Conservation (phyloP, 495 filamentous ascomycete species). For the Podospora pseudocomata region DNA sequence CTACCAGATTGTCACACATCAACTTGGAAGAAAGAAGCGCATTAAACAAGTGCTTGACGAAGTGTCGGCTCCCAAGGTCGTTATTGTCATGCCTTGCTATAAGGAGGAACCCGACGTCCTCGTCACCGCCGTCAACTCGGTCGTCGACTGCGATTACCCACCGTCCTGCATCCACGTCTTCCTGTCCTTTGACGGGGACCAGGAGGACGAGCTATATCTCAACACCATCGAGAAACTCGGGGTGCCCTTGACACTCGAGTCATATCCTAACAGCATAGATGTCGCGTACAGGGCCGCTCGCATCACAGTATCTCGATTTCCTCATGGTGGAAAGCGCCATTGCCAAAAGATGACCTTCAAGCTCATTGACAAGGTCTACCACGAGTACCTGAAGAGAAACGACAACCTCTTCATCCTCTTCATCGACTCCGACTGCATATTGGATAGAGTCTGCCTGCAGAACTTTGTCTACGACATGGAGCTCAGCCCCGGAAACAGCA, state of each 20-base stretch:
- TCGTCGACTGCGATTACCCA: slow-evolving; percentile 93
- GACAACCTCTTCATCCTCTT: slow-evolving; percentile 95
- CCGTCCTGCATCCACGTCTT: slow-evolving; percentile 93
- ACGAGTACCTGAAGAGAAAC: slow-evolving; percentile 79
- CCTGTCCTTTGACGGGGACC: slow-evolving; percentile 89
- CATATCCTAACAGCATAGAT: slow-evolving; percentile 88
- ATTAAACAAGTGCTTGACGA: slow-evolving; percentile 86
- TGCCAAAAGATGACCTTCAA: slow-evolving; percentile 95
- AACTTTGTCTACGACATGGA: slow-evolving; percentile 99
- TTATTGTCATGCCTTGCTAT: slow-evolving; percentile 97
- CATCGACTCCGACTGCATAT: slow-evolving; percentile 97
- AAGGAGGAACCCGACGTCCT: slow-evolving; percentile 87
- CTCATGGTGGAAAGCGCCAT: slow-evolving; percentile 87
- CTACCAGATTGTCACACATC: slow-evolving; percentile 82
- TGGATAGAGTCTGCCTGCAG: slow-evolving; percentile 88
- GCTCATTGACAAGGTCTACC: slow-evolving; percentile 91
- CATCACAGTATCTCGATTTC: slow-evolving; percentile 89
- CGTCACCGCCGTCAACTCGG: slow-evolving; percentile 83
- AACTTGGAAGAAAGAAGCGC: slow-evolving; percentile 71
- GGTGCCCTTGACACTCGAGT: slow-evolving; percentile 70
- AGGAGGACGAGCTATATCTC: slow-evolving; percentile 84
- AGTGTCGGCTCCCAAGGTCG: slow-evolving; percentile 83
- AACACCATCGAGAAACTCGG: slow-evolving; percentile 85
- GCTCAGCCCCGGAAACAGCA: slow-evolving; percentile 86
- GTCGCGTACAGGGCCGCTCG: slow-evolving; percentile 76